Evolutionary conservation across 768 basidiomycete species (phyloP), one percentile per base, ranked within the genome.

Genomic region (Pleurotus ostreatus): DNA sequence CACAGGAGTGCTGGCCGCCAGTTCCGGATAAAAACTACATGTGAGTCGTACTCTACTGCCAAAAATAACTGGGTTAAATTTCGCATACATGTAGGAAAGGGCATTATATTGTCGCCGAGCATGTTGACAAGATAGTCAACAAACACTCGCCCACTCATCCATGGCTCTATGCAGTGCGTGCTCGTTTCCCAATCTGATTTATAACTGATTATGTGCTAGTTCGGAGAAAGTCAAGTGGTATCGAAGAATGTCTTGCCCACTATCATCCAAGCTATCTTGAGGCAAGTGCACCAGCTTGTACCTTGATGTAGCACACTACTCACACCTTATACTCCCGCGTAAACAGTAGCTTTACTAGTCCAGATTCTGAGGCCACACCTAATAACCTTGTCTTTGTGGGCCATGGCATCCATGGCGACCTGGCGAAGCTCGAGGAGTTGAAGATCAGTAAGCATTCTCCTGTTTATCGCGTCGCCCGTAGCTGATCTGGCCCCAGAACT

Each of bases 21-120:
- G 70, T 78, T 26, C 89, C 91, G 2, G 84, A 85, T 55, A 74
- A 74, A 20, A 91, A 92, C 62, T 93, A 92, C 67, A 80, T 90
- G 89, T 89, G 49, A 53, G 77, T 65, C 18, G 49, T 44, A 48
- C 52, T 34, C 11, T 34, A 34, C 8, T 11, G 11, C 30, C 30
- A 34, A 34, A 34, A 34, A 34, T 34, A 11, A 34, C 9, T 34
- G 30, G 11, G 30, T 34, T 34, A 34, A 11, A 34, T 34, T 34
- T 34, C 30, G 30, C 30, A 11, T 34, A 34, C 30, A 34, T 34
- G 30, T 75, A 81, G 79, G 57, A 79, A 77, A 66, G 91, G 90
- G 0, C 89, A 92, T 64, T 90, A 84, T 59, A 80, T 92, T 55
- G 78, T 91, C 41, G 69, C 77, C 11, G 90, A 92, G 62, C 84